These are phyloP conservation scores for Metschnikowia amazonensis DNA, from an alignment of 805 yeast species.

Conservation along the genomic window DNA sequence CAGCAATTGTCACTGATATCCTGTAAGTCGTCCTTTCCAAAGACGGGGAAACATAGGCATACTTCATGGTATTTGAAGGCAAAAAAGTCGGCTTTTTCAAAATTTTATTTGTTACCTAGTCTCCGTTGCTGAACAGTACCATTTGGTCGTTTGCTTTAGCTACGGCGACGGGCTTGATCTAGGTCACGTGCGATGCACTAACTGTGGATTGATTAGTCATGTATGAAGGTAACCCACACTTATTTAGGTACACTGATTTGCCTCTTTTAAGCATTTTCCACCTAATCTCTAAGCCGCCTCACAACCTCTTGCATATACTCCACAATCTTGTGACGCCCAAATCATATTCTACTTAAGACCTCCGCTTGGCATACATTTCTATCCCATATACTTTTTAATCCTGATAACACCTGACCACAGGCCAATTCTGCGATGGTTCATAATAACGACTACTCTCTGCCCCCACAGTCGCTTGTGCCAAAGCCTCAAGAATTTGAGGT, in stretches of 20 bases:
- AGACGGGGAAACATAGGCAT: too few relatives aligned
- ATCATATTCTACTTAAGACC: background rate
- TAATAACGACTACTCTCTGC: background rate
- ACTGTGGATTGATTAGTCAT: slow-evolving; percentile 21
- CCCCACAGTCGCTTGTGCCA: slow-evolving; percentile 14
- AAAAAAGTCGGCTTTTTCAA: too few relatives aligned
- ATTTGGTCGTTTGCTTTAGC: background rate
- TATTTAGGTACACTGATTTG: background rate
- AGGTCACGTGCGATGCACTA: slow-evolving; percentile 23
- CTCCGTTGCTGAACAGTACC: background rate
- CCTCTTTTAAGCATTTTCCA: background rate
- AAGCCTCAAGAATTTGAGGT: slow-evolving; percentile 17
- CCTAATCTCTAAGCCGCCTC: background rate
- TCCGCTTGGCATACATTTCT: background rate
- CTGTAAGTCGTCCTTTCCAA: background rate
- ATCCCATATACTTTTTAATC: background rate
- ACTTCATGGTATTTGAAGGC: too few relatives aligned
- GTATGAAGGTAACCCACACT: slow-evolving; percentile 3
- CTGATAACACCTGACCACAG: too few relatives aligned
- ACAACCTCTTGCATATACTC: background rate
- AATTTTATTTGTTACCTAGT: too few relatives aligned
- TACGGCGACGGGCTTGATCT: background rate
- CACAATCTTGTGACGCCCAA: background rate
- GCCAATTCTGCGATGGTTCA: background rate
- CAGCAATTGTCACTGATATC: slow-evolving; percentile 12